Evolutionary conservation across 2,329 filamentous ascomycete species (phyloP).

Genomic region (Metarhizium brunneum): DNA sequence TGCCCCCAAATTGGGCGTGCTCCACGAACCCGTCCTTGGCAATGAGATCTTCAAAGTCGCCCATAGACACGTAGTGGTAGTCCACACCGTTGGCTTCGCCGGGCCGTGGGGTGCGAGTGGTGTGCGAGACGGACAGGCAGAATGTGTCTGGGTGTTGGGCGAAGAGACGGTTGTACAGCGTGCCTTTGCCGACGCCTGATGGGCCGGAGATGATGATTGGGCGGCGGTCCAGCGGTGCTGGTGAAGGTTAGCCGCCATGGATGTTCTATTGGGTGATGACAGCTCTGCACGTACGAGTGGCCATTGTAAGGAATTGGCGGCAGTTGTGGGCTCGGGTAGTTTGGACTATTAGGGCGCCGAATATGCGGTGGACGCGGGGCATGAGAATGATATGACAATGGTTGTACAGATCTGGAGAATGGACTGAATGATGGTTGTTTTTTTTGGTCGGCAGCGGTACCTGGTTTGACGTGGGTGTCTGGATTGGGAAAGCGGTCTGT

Average conservation of each 20-base stretch:
- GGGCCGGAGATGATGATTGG: slow-evolving; percentile 72
- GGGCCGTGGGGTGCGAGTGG: slow-evolving; percentile 65
- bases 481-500: background rate
- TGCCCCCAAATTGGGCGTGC: slow-evolving; percentile 74
- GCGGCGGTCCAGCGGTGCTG: slow-evolving; percentile 36
- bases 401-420: background rate
- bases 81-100: slow-evolving; percentile 69
- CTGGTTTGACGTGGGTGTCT: background rate
- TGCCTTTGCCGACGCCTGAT: slow-evolving; percentile 71
- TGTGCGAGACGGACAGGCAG: slow-evolving; percentile 58
- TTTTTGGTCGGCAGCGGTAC: background rate
- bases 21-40: slow-evolving; percentile 71
- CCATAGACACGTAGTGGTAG: slow-evolving; percentile 68
- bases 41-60: slow-evolving; percentile 60
- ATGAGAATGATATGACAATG: slow-evolving; percentile 1
- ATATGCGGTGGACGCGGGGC: slow-evolving; percentile 2
- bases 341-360: background rate
- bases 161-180: slow-evolving; percentile 65
- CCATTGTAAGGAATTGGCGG: slow-evolving; percentile 11
- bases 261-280: background rate
- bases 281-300: slow-evolving; percentile 10
- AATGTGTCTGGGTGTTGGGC: slow-evolving; percentile 41
- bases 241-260: background rate
- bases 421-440: background rate
- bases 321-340: background rate